A percentile compares a stretch with the other conserved stretches of the same genome.
These are phyloP conservation scores for Moesziomyces antarcticus DNA, from an alignment of 1,284 basidiomycete genomes.

Conservation along the genomic window DNA sequence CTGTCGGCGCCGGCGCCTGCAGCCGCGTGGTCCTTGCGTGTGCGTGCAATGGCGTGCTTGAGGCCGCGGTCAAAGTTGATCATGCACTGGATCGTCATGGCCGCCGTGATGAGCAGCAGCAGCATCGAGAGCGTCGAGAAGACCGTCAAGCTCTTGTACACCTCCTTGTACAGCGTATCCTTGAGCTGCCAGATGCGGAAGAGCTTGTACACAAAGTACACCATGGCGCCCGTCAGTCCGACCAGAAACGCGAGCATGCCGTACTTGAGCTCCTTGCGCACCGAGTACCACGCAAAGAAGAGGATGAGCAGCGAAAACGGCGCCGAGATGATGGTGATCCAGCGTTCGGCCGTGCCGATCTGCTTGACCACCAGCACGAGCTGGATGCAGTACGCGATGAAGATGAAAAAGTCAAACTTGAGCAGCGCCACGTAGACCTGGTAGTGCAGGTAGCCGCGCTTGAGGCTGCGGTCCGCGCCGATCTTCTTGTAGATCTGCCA, in stretches of 20 bases:
- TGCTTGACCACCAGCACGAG: slow-evolving; percentile 58
- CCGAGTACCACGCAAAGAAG: slow-evolving; percentile 56
- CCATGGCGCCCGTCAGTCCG: slow-evolving; percentile 51
- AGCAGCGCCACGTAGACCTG: slow-evolving; percentile 59
- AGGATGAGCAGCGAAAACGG: slow-evolving; percentile 55
- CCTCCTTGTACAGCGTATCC: slow-evolving; percentile 48
- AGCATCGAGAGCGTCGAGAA: slow-evolving; percentile 58
- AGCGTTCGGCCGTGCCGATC: slow-evolving; percentile 48
- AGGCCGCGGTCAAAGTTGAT: slow-evolving; percentile 60
- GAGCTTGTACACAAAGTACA: slow-evolving; percentile 61
- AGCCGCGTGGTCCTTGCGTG: slow-evolving; percentile 28
- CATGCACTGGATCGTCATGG: slow-evolving; percentile 54
- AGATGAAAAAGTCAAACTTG: slow-evolving; percentile 62
- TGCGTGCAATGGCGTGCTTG: slow-evolving; percentile 49
- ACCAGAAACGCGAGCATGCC: slow-evolving; percentile 53
- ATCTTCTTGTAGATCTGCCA: slow-evolving; percentile 63
- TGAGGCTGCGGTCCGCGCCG: slow-evolving; percentile 56
- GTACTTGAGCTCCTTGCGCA: slow-evolving; percentile 51
- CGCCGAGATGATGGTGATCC: slow-evolving; percentile 57
- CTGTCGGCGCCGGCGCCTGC: slow-evolving; percentile 19
- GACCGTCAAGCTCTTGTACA: slow-evolving; percentile 61
- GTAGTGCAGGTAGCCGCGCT: slow-evolving; percentile 53
- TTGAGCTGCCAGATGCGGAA: slow-evolving; percentile 57
- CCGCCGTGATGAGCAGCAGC: slow-evolving; percentile 50
- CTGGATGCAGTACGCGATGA: slow-evolving; percentile 61